These are phyloP conservation scores for Lactarius tabidus DNA, from an alignment of 768 basidiomycete genomes.

Conservation along the genomic window DNA sequence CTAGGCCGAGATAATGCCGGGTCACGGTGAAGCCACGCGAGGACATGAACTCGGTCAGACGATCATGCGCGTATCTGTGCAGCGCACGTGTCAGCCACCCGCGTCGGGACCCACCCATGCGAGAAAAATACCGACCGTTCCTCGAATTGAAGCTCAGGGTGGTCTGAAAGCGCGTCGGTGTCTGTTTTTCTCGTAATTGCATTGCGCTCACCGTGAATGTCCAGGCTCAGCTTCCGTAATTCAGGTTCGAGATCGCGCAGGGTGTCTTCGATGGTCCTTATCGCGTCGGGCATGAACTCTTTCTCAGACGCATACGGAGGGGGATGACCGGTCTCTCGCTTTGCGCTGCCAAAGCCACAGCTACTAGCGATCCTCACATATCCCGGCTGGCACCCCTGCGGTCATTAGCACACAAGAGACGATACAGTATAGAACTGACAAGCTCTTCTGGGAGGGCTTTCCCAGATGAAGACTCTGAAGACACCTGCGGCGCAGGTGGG, in stretches of 20 bases:
- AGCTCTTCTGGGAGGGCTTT: slow-evolving; percentile 9
- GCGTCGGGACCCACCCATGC: background rate
- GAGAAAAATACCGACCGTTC: slow-evolving; percentile 46
- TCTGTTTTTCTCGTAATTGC: background rate
- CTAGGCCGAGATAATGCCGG: slow-evolving; percentile 60
- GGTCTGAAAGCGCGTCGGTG: slow-evolving; percentile 37
- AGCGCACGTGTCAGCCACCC: background rate
- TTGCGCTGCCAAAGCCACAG: slow-evolving; percentile 21
- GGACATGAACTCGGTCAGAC: slow-evolving; percentile 62
- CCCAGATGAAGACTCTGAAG: slow-evolving; percentile 16
- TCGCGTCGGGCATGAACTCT: slow-evolving; percentile 35
- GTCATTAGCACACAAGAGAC: slow-evolving; percentile 2
- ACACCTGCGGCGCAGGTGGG: slow-evolving; percentile 5
- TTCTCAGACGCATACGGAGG: slow-evolving; percentile 26
- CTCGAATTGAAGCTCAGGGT: slow-evolving; percentile 63
- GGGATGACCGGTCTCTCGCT: slow-evolving; percentile 17
- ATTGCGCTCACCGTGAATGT: slow-evolving; percentile 59
- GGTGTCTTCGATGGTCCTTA: slow-evolving; percentile 49
- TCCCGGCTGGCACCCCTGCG: slow-evolving; percentile 16
- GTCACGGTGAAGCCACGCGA: slow-evolving; percentile 68
- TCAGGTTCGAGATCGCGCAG: slow-evolving; percentile 49
- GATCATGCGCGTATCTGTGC: slow-evolving; percentile 66
- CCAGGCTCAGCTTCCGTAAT: slow-evolving; percentile 61
- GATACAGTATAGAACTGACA: slow-evolving; percentile 2
- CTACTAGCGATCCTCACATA: slow-evolving; percentile 23